Percentiles rank a stretch among this genome's conserved stretches.
Evolutionary conservation across 129 eudicot genomes (phyloP).

Genomic region (Flaveria ramosissima): DNA sequence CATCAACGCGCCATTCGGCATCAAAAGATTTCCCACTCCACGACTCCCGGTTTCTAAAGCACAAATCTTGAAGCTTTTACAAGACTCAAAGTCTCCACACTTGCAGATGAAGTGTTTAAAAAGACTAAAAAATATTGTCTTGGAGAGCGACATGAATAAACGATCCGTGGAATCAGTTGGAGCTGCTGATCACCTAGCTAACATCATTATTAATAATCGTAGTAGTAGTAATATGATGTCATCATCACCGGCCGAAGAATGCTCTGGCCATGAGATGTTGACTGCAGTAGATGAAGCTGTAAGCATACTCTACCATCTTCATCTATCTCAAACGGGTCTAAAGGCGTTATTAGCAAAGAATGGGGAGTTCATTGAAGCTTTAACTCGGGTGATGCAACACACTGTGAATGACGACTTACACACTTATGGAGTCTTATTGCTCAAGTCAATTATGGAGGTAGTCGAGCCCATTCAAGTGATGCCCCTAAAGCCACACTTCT

Average conservation of each 20-base stretch:
- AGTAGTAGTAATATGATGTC: neutral
- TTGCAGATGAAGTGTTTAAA: conserved; percentile 37
- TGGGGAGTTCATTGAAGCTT: conserved; percentile 35
- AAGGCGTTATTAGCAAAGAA: conserved; percentile 32
- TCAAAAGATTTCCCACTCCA: conserved; percentile 66
- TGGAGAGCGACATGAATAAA: conserved; percentile 50
- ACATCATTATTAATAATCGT: conserved; percentile 31
- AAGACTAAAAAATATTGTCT: conserved; percentile 44
- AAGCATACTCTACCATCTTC: conserved; percentile 47
- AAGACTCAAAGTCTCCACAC: conserved; percentile 45
- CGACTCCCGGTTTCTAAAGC: conserved; percentile 51
- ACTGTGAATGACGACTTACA: conserved; percentile 48
- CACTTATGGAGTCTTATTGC: conserved; percentile 40
- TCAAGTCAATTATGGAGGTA: conserved; percentile 53
- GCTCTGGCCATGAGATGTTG: conserved; percentile 8
- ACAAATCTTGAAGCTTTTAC: conserved; percentile 54
- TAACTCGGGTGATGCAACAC: conserved; percentile 41
- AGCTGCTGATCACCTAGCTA: conserved; percentile 44
- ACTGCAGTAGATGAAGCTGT: conserved; percentile 34
- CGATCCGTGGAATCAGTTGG: conserved; percentile 58
- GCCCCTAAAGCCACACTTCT: conserved; percentile 27
- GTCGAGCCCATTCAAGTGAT: conserved; percentile 45
- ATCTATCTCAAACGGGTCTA: conserved; percentile 42
- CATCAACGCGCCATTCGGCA: conserved; percentile 51
- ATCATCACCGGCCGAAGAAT: conserved; percentile 7